Percentiles rank a stretch among this genome's conserved stretches.
Evolutionary conservation across 1,284 basidiomycete genomes (phyloP).

Genomic region (Ganoderma meredithae): DNA sequence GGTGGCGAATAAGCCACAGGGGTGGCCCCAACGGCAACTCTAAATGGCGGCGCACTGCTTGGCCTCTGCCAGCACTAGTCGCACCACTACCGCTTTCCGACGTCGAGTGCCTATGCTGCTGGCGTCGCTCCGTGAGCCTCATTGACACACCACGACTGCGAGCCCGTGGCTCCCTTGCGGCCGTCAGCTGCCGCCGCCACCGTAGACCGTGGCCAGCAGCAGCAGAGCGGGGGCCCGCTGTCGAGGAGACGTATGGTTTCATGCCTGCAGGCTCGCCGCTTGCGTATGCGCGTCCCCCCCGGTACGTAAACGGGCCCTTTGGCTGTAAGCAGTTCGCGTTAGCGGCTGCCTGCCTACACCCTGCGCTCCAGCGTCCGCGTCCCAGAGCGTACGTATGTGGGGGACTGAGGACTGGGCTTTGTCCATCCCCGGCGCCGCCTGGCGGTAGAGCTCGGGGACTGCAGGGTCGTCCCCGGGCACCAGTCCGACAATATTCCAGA

Average conservation of each 20-base stretch:
- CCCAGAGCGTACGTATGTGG: not conserved
- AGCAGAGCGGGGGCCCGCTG: not conserved
- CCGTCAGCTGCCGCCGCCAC: not conserved
- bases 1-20: constrained; percentile 2
- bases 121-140: constrained; percentile 1
- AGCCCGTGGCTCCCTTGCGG: not conserved
- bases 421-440: not conserved
- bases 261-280: constrained; percentile 16
- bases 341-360: not conserved
- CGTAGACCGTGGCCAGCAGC: not conserved
- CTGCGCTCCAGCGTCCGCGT: not conserved
- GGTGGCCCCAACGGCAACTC: not conserved
- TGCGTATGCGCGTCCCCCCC: constrained; percentile 15
- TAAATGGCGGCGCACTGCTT: not conserved
- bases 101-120: not conserved
- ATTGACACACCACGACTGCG: not conserved
- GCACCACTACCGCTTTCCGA: not conserved
- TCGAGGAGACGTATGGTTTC: constrained; percentile 3
- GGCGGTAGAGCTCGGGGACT: not conserved
- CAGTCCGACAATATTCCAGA: not conserved
- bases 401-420: not conserved
- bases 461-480: too few relatives aligned
- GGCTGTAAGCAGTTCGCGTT: constrained; percentile 15
- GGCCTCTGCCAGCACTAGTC: not conserved
- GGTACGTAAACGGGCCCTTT: constrained; percentile 14